Base-by-base conservation (phyloP, 805 yeast genomes). In the Pichia phayaonensis region DNA sequence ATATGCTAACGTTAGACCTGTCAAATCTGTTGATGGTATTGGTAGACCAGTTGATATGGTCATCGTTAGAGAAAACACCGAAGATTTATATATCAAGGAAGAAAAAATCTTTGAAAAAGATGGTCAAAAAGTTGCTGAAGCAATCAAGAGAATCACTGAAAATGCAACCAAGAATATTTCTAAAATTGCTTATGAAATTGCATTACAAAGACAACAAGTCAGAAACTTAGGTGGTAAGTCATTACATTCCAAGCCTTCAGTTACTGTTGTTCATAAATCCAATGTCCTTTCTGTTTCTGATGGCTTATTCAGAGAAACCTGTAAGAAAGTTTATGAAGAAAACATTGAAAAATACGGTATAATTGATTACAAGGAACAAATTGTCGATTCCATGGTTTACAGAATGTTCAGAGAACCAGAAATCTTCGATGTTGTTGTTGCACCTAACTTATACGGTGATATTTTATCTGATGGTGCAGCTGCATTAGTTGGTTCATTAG, bases 371-470 rank as follows among this genome's bases (percentile, higher is more conserved):
- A 86, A 86, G 67, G 98, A 94, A 74, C 99, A 94, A 75, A 92
- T 94, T 68, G 98, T 94, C 44, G 99, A 94, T 74, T 90, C 97
- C 15, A 94, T 94, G 99, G 99, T 94, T 51, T 94, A 94, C 81
- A 81, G 96, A 70, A 81, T 94, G 94, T 94, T 94, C 83, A 84
- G 98, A 72, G 97, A 94, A 72, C 99, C 99, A 48, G 90, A 89
- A 65, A 84, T 87, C 69, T 94, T 94, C 64, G 99, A 94, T 66
- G 99, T 94, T 56, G 94, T 94, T 39, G 99, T 94, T 49, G 99
- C 98, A 55, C 99, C 99, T 61, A 94, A 94, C 77, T 78, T 94
- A 68, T 94, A 94, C 70, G 99, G 99, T 69, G 99, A 94, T 70
- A 90, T 94, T 59, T 76, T 94, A 61, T 85, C 95, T 57, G 98